Evolutionary conservation across 2,329 filamentous ascomycete species (phyloP), one percentile per base, ranked within the genome.

Genomic region (Domatiomyces catenatus): DNA sequence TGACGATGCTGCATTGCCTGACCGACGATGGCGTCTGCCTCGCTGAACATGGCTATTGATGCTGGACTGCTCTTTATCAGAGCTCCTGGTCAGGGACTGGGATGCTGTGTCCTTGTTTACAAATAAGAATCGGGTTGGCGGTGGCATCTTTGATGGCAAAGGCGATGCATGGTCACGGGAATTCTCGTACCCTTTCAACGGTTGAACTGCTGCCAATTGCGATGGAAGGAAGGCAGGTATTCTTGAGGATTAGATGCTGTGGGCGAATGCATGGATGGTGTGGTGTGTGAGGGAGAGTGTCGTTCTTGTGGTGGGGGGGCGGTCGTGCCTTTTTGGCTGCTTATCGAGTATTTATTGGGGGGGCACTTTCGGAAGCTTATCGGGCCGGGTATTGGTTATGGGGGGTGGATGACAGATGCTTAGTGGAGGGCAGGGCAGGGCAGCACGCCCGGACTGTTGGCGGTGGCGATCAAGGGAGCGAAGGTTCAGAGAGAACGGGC

Each of bases 21-120:
- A 18, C 17, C 45, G 45, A 24, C 28, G 19, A 47, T 47, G 45
- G 17, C 45, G 45, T 18, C 45, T 24, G 17, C 45, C 45, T 32
- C 45, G 45, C 42, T 53, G 51, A 5, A 53, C 51, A 42, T 53
- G 51, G 48, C 51, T 53, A 24, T 50, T 49, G 48, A 53, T 53
- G 20, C 44, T 46, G 18, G 51, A 50, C 18, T 49, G 48, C n/a
- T 53, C 51, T 44, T 48, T 53, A 10, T 46, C 51, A 28, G 49
- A 49, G 32, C 48, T 48, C 24, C 48, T 48, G 20, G 51, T 50
- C 10, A 53, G 48, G 17, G 51, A 53, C n/a, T 22, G 5, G 47
- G 48, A 50, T 17, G 44, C 45, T n/a, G 42, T 42, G 22, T 53
- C 51, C 46, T 53, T 53, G 51, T 53, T 53, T 8, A 53, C 48